These are phyloP conservation scores for Rutstroemia sp. DNA, from an alignment of 2,329 filamentous ascomycete genomes.

Conservation along the genomic window DNA sequence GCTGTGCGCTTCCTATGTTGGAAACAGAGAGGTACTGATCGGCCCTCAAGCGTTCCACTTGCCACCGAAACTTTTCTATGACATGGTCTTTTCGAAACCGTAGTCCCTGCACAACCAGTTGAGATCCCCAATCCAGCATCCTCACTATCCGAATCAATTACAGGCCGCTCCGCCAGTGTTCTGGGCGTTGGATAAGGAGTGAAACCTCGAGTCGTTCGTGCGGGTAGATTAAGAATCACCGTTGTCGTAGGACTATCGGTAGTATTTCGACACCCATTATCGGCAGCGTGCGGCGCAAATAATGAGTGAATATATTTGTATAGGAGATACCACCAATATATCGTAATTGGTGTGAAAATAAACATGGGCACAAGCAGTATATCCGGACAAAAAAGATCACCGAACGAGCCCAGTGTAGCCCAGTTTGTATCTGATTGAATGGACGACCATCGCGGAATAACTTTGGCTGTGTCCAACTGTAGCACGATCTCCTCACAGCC, in stretches of 20 bases:
- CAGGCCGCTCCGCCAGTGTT: no score
- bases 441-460: neutral
- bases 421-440: neutral
- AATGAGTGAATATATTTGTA: no score
- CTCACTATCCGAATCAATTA: neutral
- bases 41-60: neutral
- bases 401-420: neutral
- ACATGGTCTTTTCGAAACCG: neutral
- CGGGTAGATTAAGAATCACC: no score
- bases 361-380: neutral
- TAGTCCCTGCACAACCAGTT: neutral
- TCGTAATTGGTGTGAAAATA: neutral
- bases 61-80: neutral
- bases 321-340: no score
- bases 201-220: no score
- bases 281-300: no score
- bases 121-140: neutral
- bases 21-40: neutral
- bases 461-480: neutral
- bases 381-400: slow-evolving; percentile 3
- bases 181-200: no score
- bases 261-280: no score
- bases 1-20: neutral
- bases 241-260: no score
- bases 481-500: neutral